Evolutionary conservation across 176 grass and related monocot species (phyloP).

Genomic region (Aegilops longissima): DNA sequence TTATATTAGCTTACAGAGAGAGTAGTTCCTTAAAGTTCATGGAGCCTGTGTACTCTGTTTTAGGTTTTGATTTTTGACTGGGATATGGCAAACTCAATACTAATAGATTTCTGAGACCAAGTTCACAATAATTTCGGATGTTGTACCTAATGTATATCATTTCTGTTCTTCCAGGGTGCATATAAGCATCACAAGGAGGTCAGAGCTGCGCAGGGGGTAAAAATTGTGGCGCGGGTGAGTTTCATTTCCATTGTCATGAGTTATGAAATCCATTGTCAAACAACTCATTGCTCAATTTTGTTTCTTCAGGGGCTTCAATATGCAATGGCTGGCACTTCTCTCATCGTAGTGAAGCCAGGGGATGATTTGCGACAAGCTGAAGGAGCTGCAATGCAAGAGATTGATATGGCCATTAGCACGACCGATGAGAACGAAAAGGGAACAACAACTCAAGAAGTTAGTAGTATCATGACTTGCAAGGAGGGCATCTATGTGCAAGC

Average conservation of each 20-base stretch:
- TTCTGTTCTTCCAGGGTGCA: slow-evolving; percentile 36
- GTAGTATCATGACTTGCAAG: neutral
- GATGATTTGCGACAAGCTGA: slow-evolving; percentile 5
- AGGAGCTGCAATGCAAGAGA: slow-evolving; percentile 3
- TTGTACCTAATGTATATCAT: neutral
- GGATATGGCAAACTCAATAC: neutral
- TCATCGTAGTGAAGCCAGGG: neutral
- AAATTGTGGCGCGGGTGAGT: slow-evolving; percentile 51
- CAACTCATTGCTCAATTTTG: neutral
- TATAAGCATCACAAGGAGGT: slow-evolving; percentile 72
- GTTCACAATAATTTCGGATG: neutral
- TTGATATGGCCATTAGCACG: neutral
- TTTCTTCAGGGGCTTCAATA: slow-evolving; percentile 3
- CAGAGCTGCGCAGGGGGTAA: slow-evolving; percentile 71
- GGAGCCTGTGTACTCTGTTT: neutral
- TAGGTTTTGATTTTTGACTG: neutral
- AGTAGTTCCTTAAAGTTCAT: neutral
- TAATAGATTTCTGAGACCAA: neutral
- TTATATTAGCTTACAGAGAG: too few species aligned
- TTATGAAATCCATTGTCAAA: neutral
- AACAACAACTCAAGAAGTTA: neutral
- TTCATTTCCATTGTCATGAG: neutral
- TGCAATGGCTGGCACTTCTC: slow-evolving; percentile 9
- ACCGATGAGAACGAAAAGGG: neutral
- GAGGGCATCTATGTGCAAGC: slow-evolving; percentile 2